Evolutionary conservation across 257 asterid genomes (phyloP).

Genomic region (Solanum tacnaense): DNA sequence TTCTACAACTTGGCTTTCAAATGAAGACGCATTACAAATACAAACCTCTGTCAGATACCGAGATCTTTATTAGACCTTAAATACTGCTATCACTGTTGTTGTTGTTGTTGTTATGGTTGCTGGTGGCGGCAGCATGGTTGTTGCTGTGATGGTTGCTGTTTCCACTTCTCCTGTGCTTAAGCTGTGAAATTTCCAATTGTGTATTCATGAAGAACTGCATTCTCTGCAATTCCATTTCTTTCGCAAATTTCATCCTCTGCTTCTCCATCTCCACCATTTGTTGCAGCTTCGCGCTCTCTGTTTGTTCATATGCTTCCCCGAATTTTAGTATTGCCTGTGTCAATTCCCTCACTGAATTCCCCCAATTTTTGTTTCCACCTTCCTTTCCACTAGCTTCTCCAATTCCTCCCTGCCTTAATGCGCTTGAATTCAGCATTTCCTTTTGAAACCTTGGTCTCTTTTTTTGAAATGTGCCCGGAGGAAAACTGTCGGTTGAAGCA

Average conservation of each 20-base stretch:
- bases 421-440: neutral
- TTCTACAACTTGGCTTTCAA: neutral
- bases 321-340: conserved; percentile 55
- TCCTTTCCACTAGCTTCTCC: conserved; percentile 18
- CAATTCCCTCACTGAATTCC: conserved; percentile 48
- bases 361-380: conserved; percentile 22
- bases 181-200: conserved; percentile 69
- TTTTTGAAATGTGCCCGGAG: conserved; percentile 30
- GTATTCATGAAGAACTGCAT: conserved; percentile 78
- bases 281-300: conserved; percentile 66
- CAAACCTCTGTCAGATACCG: neutral
- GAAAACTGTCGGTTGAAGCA: conserved; percentile 53
- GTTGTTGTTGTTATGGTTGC: neutral
- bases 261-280: conserved; percentile 90
- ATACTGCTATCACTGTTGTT: conserved; percentile 47
- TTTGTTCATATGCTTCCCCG: conserved; percentile 78
- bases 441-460: conserved; percentile 36
- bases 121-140: neutral
- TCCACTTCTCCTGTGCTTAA: conserved; percentile 31
- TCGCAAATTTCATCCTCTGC: conserved; percentile 83
- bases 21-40: neutral
- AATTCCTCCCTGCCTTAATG: neutral
- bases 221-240: conserved; percentile 89
- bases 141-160: neutral
- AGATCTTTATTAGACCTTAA: conserved; percentile 7